These are phyloP conservation scores for Boletellus ananas DNA, from an alignment of 768 basidiomycete genomes.

Conservation along the genomic window DNA sequence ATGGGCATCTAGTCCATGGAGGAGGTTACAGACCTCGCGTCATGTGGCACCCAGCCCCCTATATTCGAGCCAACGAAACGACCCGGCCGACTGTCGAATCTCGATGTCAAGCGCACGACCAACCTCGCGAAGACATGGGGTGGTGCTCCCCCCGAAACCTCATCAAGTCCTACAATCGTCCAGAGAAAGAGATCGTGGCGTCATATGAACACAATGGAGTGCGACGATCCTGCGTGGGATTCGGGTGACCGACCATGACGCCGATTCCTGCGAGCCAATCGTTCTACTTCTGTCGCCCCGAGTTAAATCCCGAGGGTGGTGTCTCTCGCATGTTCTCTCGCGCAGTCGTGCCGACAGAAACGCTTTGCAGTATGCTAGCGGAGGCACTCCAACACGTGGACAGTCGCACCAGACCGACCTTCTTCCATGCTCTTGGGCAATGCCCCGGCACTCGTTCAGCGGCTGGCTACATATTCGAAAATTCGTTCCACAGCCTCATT, in stretches of 20 bases:
- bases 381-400: not conserved
- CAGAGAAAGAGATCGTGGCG: not conserved
- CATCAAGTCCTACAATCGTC: not conserved
- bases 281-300: not conserved
- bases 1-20: slow-evolving; percentile 3
- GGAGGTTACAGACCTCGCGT: not conserved
- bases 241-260: no score
- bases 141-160: not conserved
- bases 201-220: not conserved
- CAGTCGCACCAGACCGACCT: not conserved
- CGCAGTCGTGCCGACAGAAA: not conserved
- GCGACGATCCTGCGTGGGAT: no score
- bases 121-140: not conserved
- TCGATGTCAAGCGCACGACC: not conserved
- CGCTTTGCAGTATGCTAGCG: not conserved
- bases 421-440: not conserved
- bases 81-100: not conserved
- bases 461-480: not conserved
- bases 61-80: not conserved
- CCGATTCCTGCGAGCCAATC: no score
- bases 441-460: not conserved
- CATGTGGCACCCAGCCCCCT: not conserved
- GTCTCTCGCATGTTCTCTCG: not conserved
- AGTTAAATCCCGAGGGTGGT: not conserved
- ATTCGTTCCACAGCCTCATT: not conserved